Percentiles rank a stretch among this genome's conserved stretches.
Evolutionary conservation across 352 stramenopile genomes (phyloP).

Genomic region (Globisporangium recalcitrans): DNA sequence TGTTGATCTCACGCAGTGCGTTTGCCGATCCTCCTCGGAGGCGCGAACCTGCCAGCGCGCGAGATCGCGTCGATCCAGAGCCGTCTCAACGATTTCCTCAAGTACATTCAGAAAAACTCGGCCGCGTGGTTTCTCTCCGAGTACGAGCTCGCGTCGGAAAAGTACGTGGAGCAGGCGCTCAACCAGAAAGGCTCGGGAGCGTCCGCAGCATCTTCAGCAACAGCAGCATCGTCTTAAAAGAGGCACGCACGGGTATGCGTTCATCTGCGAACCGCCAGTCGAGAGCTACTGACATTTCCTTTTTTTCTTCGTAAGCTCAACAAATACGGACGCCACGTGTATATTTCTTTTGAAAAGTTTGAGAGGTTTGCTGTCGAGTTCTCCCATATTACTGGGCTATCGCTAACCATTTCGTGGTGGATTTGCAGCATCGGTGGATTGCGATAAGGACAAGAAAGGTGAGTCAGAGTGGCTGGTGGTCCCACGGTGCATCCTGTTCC

Average conservation of each 20-base stretch:
- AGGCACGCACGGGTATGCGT: not conserved
- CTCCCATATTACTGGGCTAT: not conserved
- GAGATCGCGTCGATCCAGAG: slow-evolving; percentile 63
- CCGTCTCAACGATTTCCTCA: slow-evolving; percentile 79
- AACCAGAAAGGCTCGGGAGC: slow-evolving; percentile 8
- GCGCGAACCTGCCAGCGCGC: slow-evolving; percentile 48
- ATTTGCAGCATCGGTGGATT: not conserved
- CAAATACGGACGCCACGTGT: not conserved
- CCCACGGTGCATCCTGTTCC: not conserved
- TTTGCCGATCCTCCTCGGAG: slow-evolving; percentile 68
- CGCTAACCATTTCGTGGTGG: not conserved
- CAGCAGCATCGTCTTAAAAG: slow-evolving; percentile 11
- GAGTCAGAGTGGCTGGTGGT: not conserved
- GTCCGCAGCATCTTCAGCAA: not conserved
- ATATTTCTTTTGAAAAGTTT: not conserved
- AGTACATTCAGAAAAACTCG: slow-evolving; percentile 78
- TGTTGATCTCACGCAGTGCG: slow-evolving; percentile 37
- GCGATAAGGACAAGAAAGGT: not conserved
- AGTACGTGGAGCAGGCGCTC: slow-evolving; percentile 42
- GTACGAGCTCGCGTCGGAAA: slow-evolving; percentile 52
- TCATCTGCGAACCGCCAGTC: not conserved
- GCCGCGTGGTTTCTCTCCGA: slow-evolving; percentile 62
- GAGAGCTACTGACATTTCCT: not conserved
- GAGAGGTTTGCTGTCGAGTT: not conserved
- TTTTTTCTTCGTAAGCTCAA: not conserved